A percentile compares a stretch with the other conserved stretches of the same genome.
Conservation (phyloP, 106 monocot species). For the Dioscorea zingiberensis region DNA sequence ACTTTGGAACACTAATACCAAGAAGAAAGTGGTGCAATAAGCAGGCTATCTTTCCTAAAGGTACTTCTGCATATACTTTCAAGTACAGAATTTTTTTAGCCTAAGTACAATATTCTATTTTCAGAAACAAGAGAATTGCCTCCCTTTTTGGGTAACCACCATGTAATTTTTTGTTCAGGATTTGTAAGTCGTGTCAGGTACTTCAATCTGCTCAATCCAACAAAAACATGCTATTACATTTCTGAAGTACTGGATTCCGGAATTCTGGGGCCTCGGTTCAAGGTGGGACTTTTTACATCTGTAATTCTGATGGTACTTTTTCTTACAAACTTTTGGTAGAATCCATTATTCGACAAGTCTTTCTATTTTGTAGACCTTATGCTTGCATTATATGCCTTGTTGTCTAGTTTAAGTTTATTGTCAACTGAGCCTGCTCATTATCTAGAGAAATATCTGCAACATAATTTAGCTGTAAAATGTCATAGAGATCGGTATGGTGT, state of each 20-base stretch:
- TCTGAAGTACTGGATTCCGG: slow-evolving; percentile 89
- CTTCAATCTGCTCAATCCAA: slow-evolving; percentile 55
- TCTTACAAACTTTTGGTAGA: not conserved
- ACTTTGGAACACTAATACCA: slow-evolving; percentile 45
- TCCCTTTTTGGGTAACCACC: not conserved
- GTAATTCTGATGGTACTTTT: not conserved
- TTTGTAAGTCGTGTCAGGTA: slow-evolving; percentile 72
- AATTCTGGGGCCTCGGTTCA: slow-evolving; percentile 77
- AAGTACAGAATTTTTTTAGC: not conserved
- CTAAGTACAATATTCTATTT: not conserved
- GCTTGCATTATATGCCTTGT: not conserved
- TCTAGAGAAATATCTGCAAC: not conserved
- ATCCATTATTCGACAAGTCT: not conserved
- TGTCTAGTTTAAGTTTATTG: not conserved
- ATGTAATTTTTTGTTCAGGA: slow-evolving; percentile 40
- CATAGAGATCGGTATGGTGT: too few relatives aligned
- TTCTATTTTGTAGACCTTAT: not conserved
- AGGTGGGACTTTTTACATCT: slow-evolving; percentile 28
- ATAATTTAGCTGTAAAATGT: not conserved
- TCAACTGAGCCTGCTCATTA: not conserved
- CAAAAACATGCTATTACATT: slow-evolving; percentile 56
- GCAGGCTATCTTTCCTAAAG: slow-evolving; percentile 85
- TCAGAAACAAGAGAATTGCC: not conserved
- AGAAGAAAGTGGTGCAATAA: slow-evolving; percentile 66
- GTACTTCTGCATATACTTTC: slow-evolving; percentile 13